phyloP scores from a whole-genome alignment of 1,284 basidiomycete genomes.

The Ustilago lituana region DNA sequence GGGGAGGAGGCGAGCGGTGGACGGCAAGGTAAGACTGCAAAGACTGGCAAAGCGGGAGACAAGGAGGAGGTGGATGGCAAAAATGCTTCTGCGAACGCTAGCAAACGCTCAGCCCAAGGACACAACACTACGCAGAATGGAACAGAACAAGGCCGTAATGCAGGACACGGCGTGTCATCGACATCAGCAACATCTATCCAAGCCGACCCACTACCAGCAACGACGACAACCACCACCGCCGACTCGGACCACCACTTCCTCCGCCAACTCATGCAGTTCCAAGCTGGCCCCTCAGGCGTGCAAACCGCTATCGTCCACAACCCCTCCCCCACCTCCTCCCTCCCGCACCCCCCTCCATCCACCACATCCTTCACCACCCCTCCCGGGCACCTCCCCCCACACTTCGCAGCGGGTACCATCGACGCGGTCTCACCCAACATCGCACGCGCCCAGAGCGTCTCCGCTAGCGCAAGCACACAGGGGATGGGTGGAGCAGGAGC shows the following conservation, averaged over 20 bases:
- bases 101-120: neutral
- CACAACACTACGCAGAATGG: no score
- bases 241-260: slow-evolving; percentile 31
- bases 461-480: neutral
- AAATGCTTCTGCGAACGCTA: neutral
- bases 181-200: neutral
- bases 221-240: neutral
- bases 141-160: neutral
- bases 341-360: neutral
- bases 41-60: neutral
- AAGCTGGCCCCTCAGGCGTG: slow-evolving; percentile 45
- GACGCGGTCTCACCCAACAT: no score
- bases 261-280: slow-evolving; percentile 46
- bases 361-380: neutral
- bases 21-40: slow-evolving; percentile 12
- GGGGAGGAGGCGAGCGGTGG: neutral
- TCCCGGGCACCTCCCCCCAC: no score
- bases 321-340: neutral
- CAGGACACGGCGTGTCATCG: neutral
- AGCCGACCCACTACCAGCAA: neutral
- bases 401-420: no score
- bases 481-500: neutral
- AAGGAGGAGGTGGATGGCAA: slow-evolving; percentile 1
- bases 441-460: neutral
- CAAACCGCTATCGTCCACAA: slow-evolving; percentile 36